Percentiles rank a stretch among this genome's conserved stretches.
Evolutionary conservation across 148 eudicot genomes (phyloP).

Genomic region (Cornus controversa): DNA sequence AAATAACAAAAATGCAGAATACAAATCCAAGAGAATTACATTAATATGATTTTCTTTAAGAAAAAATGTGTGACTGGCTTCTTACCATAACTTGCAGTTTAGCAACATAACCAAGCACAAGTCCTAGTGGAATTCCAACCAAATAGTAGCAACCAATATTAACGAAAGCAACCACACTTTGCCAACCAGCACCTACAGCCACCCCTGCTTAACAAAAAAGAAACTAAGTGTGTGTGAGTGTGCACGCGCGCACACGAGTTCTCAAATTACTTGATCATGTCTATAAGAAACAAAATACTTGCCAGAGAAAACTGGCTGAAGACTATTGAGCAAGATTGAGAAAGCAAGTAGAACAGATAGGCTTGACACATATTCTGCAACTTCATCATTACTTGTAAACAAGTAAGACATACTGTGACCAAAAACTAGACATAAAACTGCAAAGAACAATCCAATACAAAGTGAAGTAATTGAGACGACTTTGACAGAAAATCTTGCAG

Average conservation of each 20-base stretch:
- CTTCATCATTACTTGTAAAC: conserved; percentile 42
- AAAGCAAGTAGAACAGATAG: conserved; percentile 46
- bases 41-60: too few species aligned
- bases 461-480: conserved; percentile 53
- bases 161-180: conserved; percentile 44
- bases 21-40: too few species aligned
- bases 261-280: neutral
- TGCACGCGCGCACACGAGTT: neutral
- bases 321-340: conserved; percentile 39
- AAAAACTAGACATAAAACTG: conserved; percentile 30
- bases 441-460: conserved; percentile 43
- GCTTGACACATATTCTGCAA: conserved; percentile 32
- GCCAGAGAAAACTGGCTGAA: conserved; percentile 51
- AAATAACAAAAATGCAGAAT: too few species aligned
- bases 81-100: conserved; percentile 44
- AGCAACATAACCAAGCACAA: conserved; percentile 47
- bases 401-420: conserved; percentile 26
- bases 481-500: conserved; percentile 63
- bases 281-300: conserved; percentile 5
- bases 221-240: neutral
- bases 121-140: conserved; percentile 54
- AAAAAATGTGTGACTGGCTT: too few species aligned
- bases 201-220: conserved; percentile 31
- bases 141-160: conserved; percentile 48
- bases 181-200: conserved; percentile 56